Conservation (phyloP, 2,329 filamentous ascomycete genomes). For the Rutstroemia sp. region DNA sequence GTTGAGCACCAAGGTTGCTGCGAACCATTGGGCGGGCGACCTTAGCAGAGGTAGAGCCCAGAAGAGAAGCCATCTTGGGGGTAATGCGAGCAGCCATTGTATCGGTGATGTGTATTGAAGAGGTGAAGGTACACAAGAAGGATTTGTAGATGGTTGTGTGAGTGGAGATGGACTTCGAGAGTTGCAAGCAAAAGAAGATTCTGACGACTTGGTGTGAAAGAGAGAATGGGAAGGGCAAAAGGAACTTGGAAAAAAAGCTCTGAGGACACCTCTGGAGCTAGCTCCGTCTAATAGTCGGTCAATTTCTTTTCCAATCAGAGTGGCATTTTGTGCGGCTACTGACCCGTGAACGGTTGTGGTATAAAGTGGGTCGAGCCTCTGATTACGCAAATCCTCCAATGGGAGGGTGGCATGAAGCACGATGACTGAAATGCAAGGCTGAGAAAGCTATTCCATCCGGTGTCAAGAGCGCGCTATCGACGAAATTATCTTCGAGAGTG, state of each 20-base stretch:
- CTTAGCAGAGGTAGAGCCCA: slow-evolving; percentile 54
- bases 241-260: slow-evolving; percentile 6
- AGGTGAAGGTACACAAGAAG: slow-evolving; percentile 12
- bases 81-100: slow-evolving; percentile 78
- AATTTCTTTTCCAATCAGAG: background rate
- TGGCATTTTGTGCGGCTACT: background rate
- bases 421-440: slow-evolving; percentile 8
- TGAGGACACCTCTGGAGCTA: slow-evolving; percentile 4
- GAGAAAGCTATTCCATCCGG: background rate
- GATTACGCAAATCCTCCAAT: background rate
- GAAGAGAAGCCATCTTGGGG: slow-evolving; percentile 69
- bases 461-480: background rate
- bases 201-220: slow-evolving; percentile 1
- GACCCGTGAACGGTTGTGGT: background rate
- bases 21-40: slow-evolving; percentile 70
- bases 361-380: slow-evolving; percentile 1
- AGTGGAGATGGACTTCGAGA: slow-evolving; percentile 9
- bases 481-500: background rate
- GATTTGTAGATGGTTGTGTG: slow-evolving; percentile 9
- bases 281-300: slow-evolving; percentile 7
- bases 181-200: slow-evolving; percentile 3
- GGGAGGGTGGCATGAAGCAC: background rate
- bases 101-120: slow-evolving; percentile 37
- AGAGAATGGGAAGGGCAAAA: slow-evolving; percentile 8
- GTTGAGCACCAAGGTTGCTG: slow-evolving; percentile 55